Base-by-base conservation (phyloP, 495 filamentous ascomycete species). In the Daldinia concentrica region DNA sequence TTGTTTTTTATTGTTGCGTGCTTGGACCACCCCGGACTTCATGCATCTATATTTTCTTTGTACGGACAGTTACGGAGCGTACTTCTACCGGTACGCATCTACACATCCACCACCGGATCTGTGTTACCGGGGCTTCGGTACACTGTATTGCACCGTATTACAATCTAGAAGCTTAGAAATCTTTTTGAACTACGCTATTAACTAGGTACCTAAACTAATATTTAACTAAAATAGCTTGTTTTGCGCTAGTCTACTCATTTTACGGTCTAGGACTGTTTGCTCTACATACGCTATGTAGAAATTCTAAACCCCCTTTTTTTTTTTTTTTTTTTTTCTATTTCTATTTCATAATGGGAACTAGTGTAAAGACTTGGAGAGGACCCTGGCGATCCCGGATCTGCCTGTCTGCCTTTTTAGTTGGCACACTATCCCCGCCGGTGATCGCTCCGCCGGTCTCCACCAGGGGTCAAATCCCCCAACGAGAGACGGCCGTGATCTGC, bases 311-410 rank as follows among this genome's bases (percentile, higher is more conserved):
- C 62, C 48, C 30, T 32, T 51, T 56, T 45, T n/a, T n/a, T n/a
- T n/a, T n/a, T n/a, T n/a, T n/a, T n/a, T n/a, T n/a, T n/a, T n/a
- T n/a, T n/a, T n/a, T n/a, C n/a, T n/a, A n/a, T n/a, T n/a, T n/a
- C n/a, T n/a, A n/a, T n/a, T n/a, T 8, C 1, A 41, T 36, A 36
- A 36, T 36, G 12, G 34, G 4, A 36, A 36, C 34, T 36, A 41
- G 15, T 17, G 39, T 41, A 22, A 8, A 22, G 37, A 37, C 65
- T 55, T 59, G 61, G 61, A 57, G 30, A 43, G 59, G 70, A 72
- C 64, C 64, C 64, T 73, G 65, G 60, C 64, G 65, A 73, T 73
- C 64, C 60, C 30, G 64, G 65, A 73, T 69, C 66, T 73, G 56
- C 61, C 58, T 66, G 61, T 69, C 71, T 66, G 24, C 62, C 4